phyloP scores from a whole-genome alignment of 2,329 filamentous ascomycete genomes.

The Akanthomyces dipterigenus region DNA sequence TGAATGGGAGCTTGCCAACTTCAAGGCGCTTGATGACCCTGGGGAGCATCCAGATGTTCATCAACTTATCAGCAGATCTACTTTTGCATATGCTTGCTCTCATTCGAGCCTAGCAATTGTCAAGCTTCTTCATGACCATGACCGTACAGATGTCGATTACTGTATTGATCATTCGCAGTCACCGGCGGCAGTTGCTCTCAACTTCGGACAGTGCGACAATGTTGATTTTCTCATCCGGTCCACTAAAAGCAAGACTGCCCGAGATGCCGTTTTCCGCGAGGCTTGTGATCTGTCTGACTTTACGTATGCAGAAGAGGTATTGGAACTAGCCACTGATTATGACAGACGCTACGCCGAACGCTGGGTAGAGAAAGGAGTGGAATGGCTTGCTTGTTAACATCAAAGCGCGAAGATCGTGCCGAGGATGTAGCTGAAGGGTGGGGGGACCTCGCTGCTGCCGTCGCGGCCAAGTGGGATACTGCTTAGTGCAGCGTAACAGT shows the following conservation, averaged over 20 bases:
- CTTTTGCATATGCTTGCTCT: not conserved
- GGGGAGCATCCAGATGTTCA: too few species aligned
- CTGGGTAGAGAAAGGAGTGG: not conserved
- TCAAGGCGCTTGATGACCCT: not conserved
- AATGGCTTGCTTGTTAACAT: too few species aligned
- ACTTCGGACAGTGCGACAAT: not conserved
- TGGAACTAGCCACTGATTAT: not conserved
- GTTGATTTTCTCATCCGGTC: not conserved
- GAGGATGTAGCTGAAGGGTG: not conserved
- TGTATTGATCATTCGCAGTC: not conserved
- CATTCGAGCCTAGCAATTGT: not conserved
- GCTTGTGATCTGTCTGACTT: not conserved
- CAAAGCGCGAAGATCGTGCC: too few species aligned
- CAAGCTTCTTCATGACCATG: not conserved
- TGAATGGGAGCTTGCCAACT: too few species aligned
- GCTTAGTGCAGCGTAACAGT: too few species aligned
- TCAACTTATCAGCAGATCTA: not conserved
- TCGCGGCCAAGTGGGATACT: not conserved
- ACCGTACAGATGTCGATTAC: not conserved
- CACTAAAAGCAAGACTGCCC: not conserved
- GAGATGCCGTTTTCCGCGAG: not conserved
- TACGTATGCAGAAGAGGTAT: not conserved
- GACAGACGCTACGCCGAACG: not conserved
- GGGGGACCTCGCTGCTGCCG: not conserved
- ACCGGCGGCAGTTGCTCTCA: not conserved